phyloP scores from a whole-genome alignment of 2,329 filamentous ascomycete genomes.

The Fusarium gaditjirri region DNA sequence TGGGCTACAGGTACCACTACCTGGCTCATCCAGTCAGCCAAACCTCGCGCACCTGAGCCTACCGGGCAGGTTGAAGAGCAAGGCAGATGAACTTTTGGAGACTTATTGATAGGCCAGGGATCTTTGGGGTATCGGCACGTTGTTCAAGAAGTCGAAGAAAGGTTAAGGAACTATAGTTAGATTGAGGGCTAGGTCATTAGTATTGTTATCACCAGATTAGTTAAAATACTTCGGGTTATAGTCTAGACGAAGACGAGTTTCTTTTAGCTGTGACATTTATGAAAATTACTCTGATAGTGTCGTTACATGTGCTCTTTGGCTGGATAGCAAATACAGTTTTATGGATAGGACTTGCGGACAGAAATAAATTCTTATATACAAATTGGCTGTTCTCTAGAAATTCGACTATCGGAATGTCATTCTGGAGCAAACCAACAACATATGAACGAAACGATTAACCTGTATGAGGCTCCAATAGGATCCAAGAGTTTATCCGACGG shows the following conservation, averaged over 20 bases:
- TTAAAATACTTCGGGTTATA: fast-evolving
- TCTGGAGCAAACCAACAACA: no score
- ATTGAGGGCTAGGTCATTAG: not conserved
- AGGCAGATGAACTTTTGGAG: not conserved
- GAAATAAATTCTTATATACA: not conserved
- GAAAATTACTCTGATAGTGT: not conserved
- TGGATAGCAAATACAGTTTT: not conserved
- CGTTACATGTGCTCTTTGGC: not conserved
- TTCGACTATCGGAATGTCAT: no score
- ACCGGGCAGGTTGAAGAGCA: not conserved
- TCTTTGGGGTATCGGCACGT: not conserved
- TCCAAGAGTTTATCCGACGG: no score
- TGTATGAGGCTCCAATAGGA: no score
- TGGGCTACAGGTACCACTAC: not conserved
- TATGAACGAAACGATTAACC: no score
- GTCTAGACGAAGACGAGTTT: fast-evolving
- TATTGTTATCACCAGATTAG: fast-evolving
- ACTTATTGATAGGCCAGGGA: not conserved
- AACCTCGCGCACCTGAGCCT: fast-evolving
- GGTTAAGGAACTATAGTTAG: not conserved
- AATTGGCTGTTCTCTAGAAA: no score
- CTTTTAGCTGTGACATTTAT: not conserved
- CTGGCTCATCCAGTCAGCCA: not conserved
- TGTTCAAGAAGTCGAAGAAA: not conserved
- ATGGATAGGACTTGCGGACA: not conserved